Base-by-base conservation (phyloP, 2,329 filamentous ascomycete genomes). In the Monilinia polystroma region DNA sequence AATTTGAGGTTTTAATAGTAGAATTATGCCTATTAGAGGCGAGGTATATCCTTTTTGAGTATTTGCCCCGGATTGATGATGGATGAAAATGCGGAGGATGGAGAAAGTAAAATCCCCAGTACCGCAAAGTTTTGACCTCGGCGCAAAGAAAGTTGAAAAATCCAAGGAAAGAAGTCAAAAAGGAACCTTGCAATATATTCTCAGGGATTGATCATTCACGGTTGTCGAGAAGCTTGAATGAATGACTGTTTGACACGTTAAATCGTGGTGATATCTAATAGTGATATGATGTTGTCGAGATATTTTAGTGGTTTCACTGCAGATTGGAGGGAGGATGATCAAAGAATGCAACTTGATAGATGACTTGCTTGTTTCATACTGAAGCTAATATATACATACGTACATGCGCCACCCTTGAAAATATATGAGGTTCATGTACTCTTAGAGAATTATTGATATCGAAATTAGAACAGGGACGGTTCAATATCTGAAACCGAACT, bases 21-120 rank as follows among this genome's bases (percentile, higher is more conserved):
- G 41, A n/a, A n/a, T 45, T 32, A 54, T n/a, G 12, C 35, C 11
- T 29, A 57, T 47, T 35, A 38, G 14, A 18, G 35, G 38, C 18
- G 18, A 43, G 12, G 38, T 14, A 57, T 38, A 49, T 5, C 53
- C 43, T 3, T 32, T 64, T 58, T 38, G 26, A 49, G 63, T 64
- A 64, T n/a, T 41, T 56, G 66, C 70, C 70, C 70, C 68, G 69
- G 70, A 69, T 67, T 70, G 26, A 66, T 57, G 32, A 47, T 69
- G 57, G 55, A 53, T 59, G 43, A 63, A 69, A 68, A 66, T 43
- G 54, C 38, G 63, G 63, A 59, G 35, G 49, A 66, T 72, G 70
- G 69, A 70, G 70, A 68, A 68, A 55, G 53, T 49, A 64, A 56
- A 64, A 57, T 55, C 20, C 45, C 65, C 49, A 47, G 32, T 49